Conservation (phyloP, 1,284 basidiomycete species). For the Puccinia novopanici region DNA sequence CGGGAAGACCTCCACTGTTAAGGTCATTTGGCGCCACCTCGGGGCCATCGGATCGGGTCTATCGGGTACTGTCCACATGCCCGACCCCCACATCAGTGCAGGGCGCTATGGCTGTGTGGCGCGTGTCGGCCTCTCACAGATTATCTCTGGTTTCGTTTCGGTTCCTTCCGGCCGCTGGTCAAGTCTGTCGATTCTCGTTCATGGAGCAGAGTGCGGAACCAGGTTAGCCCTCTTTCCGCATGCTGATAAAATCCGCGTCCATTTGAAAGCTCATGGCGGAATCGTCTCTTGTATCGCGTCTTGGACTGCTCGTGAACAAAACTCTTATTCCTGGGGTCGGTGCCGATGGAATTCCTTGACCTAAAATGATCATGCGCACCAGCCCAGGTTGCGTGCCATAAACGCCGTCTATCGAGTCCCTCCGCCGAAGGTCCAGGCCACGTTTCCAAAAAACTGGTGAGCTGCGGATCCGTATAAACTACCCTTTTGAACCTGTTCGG, state of each 20-base stretch:
- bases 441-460: conserved; percentile 13
- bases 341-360: too few relatives aligned
- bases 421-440: neutral
- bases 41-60: too few relatives aligned
- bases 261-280: neutral
- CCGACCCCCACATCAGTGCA: too few relatives aligned
- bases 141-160: neutral
- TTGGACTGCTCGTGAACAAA: neutral
- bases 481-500: too few relatives aligned
- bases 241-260: neutral
- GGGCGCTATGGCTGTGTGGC: too few relatives aligned
- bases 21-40: too few relatives aligned
- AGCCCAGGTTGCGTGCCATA: neutral
- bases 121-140: too few relatives aligned
- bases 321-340: too few relatives aligned
- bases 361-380: neutral
- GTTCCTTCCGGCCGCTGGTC: neutral
- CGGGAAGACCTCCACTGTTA: too few relatives aligned
- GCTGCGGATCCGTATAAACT: neutral
- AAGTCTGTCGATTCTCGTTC: neutral
- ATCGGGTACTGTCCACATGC: too few relatives aligned
- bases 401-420: conserved; percentile 7
- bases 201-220: neutral
- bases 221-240: neutral
- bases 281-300: neutral